These are phyloP conservation scores for Exophiala sideris DNA, from an alignment of 2,329 filamentous ascomycete species.

Conservation along the genomic window DNA sequence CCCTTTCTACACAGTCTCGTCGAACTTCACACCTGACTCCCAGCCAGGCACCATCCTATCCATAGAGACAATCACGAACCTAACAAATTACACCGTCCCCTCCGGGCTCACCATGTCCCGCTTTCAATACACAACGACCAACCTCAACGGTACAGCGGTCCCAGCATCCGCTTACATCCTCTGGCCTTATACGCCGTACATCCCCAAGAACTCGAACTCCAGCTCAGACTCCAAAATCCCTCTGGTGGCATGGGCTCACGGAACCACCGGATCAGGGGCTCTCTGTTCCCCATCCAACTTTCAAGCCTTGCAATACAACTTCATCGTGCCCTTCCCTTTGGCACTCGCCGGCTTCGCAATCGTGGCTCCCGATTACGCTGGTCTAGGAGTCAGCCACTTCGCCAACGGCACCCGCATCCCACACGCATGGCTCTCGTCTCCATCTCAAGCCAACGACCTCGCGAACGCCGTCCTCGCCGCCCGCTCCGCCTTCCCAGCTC, in stretches of 20 bases:
- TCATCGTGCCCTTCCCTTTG: conserved; percentile 39
- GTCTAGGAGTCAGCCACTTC: conserved; percentile 40
- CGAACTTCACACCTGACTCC: conserved; percentile 16
- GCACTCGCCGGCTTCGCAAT: conserved; percentile 45
- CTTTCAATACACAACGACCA: conserved; percentile 48
- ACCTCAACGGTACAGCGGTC: conserved; percentile 44
- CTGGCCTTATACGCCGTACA: conserved; percentile 44
- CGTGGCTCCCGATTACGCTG: conserved; percentile 46
- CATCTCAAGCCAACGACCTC: conserved; percentile 43
- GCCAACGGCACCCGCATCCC: conserved; percentile 36
- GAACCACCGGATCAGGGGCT: conserved; percentile 42
- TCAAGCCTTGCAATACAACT: conserved; percentile 42
- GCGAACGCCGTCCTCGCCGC: conserved; percentile 45
- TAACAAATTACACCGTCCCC: conserved; percentile 40
- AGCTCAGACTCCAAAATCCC: conserved; percentile 23
- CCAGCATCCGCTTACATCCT: conserved; percentile 51
- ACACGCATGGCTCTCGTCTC: conserved; percentile 41
- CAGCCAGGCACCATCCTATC: conserved; percentile 41
- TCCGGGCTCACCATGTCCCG: conserved; percentile 46
- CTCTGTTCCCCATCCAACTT: conserved; percentile 42
- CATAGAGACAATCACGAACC: conserved; percentile 40
- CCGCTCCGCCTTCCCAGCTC: conserved; percentile 37
- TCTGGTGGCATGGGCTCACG: conserved; percentile 45
- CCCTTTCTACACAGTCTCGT: conserved; percentile 40
- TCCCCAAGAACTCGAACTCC: conserved; percentile 4